Evolutionary conservation across 345 rosid species (phyloP).

Genomic region (Salix caprea): DNA sequence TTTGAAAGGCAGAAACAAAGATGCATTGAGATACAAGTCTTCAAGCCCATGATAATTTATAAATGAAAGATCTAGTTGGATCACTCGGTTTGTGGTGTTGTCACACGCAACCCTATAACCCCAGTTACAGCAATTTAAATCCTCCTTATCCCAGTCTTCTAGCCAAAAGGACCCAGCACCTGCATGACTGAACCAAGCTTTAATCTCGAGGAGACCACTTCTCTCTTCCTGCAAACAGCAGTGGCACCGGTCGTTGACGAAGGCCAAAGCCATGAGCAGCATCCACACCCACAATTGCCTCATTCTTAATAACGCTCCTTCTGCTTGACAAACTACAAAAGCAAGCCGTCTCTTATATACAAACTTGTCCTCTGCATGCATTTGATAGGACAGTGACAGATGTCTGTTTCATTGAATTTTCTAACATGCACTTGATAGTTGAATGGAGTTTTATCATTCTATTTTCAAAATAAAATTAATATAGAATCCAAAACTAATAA

Average conservation of each 20-base stretch:
- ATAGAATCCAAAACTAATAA: too few species aligned
- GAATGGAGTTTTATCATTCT: too few species aligned
- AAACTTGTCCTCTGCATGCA: background rate
- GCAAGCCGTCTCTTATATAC: background rate
- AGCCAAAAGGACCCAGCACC: too few species aligned
- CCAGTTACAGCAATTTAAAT: background rate
- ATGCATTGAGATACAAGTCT: background rate
- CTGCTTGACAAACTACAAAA: too few species aligned
- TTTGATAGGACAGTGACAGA: background rate
- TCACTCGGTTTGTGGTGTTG: background rate
- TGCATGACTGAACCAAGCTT: background rate
- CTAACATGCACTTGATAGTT: too few species aligned
- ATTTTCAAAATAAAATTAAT: too few species aligned
- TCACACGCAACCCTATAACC: background rate
- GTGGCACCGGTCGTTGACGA: too few species aligned
- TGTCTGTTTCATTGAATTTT: background rate
- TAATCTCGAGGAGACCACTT: background rate
- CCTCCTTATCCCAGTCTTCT: background rate
- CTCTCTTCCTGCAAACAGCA: background rate
- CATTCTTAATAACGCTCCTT: background rate
- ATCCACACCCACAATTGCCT: background rate
- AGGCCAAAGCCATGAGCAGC: background rate
- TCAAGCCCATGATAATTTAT: background rate
- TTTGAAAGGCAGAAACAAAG: background rate
- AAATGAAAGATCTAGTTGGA: fast-evolving